Evolutionary conservation across 176 grass and related monocot genomes (phyloP).

Genomic region (Ensete glaucum): DNA sequence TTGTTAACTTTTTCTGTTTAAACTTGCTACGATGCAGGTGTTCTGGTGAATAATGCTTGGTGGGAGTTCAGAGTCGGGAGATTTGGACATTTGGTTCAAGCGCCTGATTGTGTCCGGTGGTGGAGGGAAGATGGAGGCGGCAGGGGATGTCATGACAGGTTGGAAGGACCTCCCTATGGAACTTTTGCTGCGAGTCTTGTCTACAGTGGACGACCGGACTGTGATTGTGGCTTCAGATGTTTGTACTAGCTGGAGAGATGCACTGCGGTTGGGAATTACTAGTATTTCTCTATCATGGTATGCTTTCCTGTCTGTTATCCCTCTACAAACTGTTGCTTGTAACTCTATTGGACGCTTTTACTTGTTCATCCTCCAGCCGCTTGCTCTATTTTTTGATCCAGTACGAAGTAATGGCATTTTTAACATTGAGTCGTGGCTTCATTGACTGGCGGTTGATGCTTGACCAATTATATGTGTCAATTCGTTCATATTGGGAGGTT

Average conservation of each 20-base stretch:
- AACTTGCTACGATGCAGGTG: background rate
- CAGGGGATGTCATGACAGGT: constrained; percentile 28
- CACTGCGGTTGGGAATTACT: constrained; percentile 50
- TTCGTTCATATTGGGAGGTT: background rate
- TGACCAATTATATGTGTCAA: background rate
- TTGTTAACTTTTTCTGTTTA: background rate
- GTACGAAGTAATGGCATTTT: background rate
- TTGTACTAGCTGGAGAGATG: constrained; percentile 83
- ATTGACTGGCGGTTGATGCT: background rate
- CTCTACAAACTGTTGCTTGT: background rate
- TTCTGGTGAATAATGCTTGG: constrained; percentile 39
- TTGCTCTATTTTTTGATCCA: background rate
- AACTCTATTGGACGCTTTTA: background rate
- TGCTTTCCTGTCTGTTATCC: background rate
- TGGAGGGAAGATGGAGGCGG: constrained; percentile 20
- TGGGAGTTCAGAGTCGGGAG: constrained; percentile 13
- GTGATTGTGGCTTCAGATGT: constrained; percentile 66
- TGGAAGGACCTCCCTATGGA: constrained; percentile 99
- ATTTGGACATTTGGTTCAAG: constrained; percentile 49
- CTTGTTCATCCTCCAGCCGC: background rate
- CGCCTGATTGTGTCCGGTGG: constrained; percentile 33
- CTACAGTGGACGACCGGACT: constrained; percentile 42
- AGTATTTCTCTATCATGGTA: constrained; percentile 73
- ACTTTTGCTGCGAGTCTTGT: constrained; percentile 61
- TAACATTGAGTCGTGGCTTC: background rate